A percentile compares a stretch with the other conserved stretches of the same genome.
phyloP scores from a whole-genome alignment of 2,329 filamentous ascomycete species.

The Aureobasidium musti region DNA sequence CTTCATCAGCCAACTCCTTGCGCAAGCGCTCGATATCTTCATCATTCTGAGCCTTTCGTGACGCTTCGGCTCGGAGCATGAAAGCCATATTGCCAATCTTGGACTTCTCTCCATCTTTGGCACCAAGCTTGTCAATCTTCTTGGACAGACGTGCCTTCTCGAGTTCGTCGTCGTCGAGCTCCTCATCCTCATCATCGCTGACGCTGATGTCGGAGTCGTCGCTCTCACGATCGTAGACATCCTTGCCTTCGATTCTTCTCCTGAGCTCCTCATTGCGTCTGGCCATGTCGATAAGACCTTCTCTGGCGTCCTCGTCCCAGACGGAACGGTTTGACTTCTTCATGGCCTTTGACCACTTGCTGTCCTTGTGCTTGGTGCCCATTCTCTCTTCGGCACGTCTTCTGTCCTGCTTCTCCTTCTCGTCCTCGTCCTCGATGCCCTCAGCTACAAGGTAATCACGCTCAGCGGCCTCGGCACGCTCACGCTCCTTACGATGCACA shows the following conservation, averaged over 20 bases:
- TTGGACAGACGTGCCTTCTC: slow-evolving; percentile 33
- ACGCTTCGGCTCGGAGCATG: slow-evolving; percentile 85
- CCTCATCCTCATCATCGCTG: slow-evolving; percentile 65
- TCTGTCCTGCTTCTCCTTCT: slow-evolving; percentile 68
- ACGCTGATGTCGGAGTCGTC: slow-evolving; percentile 40
- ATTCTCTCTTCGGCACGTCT: slow-evolving; percentile 80
- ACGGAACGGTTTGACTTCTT: slow-evolving; percentile 75
- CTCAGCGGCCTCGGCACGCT: slow-evolving; percentile 57
- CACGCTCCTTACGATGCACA: slow-evolving; percentile 79
- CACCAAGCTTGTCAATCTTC: slow-evolving; percentile 49
- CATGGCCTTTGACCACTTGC: slow-evolving; percentile 87
- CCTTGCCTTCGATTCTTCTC: slow-evolving; percentile 73
- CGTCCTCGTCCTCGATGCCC: slow-evolving; percentile 63
- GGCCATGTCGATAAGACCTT: slow-evolving; percentile 77
- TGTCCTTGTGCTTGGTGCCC: slow-evolving; percentile 80
- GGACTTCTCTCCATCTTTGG: slow-evolving; percentile 46
- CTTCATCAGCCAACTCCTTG: slow-evolving; percentile 66
- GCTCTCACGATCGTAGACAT: slow-evolving; percentile 51
- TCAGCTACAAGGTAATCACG: slow-evolving; percentile 60
- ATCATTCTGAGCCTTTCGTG: slow-evolving; percentile 77
- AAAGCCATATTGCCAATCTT: slow-evolving; percentile 85
- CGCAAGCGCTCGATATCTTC: slow-evolving; percentile 62
- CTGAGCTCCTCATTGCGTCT: slow-evolving; percentile 79
- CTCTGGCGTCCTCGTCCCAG: slow-evolving; percentile 85
- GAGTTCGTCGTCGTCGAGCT: slow-evolving; percentile 58